These are phyloP conservation scores for Pythium insidiosum DNA, from an alignment of 352 stramenopile species.

Conservation along the genomic window DNA sequence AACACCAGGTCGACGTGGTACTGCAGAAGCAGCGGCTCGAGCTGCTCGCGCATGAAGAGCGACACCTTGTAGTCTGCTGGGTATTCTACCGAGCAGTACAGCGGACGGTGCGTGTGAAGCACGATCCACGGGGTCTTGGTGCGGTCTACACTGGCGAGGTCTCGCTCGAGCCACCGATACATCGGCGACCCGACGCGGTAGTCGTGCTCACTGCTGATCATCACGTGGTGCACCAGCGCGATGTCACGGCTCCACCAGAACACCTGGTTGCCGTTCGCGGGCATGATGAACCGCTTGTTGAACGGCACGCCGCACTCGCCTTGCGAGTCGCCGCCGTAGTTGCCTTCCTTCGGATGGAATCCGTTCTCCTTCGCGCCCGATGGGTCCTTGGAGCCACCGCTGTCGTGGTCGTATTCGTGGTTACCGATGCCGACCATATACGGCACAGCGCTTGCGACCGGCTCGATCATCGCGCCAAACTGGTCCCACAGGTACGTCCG, in stretches of 20 bases:
- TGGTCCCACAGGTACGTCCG: conserved; percentile 65
- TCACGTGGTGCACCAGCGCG: conserved; percentile 14
- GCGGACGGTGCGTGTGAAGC: no score
- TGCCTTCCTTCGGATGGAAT: conserved; percentile 8
- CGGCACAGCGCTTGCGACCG: conserved; percentile 45
- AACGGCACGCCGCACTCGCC: conserved; percentile 68
- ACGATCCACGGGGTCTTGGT: no score
- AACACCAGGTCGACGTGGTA: no score
- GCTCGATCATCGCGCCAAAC: conserved; percentile 54
- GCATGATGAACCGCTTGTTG: conserved; percentile 48
- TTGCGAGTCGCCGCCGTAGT: conserved; percentile 14
- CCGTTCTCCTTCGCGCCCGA: conserved; percentile 6
- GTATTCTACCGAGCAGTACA: no score
- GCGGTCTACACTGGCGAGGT: no score
- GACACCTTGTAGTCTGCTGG: no score
- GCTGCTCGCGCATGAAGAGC: no score
- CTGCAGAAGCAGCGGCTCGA: no score
- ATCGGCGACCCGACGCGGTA: conserved; percentile 9
- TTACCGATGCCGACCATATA: conserved; percentile 48
- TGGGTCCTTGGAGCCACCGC: conserved; percentile 4
- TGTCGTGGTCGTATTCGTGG: conserved; percentile 15
- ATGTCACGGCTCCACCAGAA: conserved; percentile 22
- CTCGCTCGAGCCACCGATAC: conserved; percentile 19
- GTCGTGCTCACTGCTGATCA: conserved; percentile 19
- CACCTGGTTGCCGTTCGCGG: conserved; percentile 17